These are phyloP conservation scores for Citrus reticulata DNA, from an alignment of 345 rosid species.

Conservation along the genomic window DNA sequence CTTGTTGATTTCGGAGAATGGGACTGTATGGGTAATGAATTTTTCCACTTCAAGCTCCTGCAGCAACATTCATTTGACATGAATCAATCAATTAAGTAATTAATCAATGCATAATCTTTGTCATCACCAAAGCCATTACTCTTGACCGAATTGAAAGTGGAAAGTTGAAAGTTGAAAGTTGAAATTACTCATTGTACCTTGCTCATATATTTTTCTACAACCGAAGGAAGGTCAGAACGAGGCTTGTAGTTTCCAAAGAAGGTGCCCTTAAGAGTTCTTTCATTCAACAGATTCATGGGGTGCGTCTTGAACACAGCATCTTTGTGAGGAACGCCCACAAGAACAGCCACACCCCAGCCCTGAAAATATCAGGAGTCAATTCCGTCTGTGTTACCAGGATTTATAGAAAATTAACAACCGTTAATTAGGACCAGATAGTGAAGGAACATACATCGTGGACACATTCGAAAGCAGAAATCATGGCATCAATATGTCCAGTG, in stretches of 20 bases:
- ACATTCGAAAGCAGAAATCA: slow-evolving; percentile 56
- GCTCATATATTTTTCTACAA: slow-evolving; percentile 51
- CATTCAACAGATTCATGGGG: slow-evolving; percentile 39
- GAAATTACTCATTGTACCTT: slow-evolving; percentile 16
- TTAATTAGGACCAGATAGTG: not conserved
- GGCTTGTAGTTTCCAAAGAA: slow-evolving; percentile 63
- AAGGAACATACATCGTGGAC: slow-evolving; percentile 38
- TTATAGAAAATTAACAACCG: not conserved
- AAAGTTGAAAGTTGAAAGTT: no score
- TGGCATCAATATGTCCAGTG: slow-evolving; percentile 35
- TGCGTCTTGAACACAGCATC: slow-evolving; percentile 50
- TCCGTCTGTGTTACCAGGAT: not conserved
- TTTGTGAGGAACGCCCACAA: slow-evolving; percentile 48
- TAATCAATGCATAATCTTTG: no score
- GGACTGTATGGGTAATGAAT: slow-evolving; percentile 38
- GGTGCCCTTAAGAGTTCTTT: slow-evolving; percentile 53
- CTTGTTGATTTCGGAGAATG: slow-evolving; percentile 39
- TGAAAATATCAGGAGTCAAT: not conserved
- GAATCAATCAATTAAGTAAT: no score
- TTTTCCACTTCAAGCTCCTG: slow-evolving; percentile 55
- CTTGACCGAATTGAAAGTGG: no score
- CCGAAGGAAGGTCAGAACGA: slow-evolving; percentile 39
- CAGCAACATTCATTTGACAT: not conserved
- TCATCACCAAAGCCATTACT: no score
- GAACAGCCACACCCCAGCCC: slow-evolving; percentile 59